These are phyloP conservation scores for Entomortierella lignicola DNA, from an alignment of 192 early-diverging fungal species.

Conservation along the genomic window DNA sequence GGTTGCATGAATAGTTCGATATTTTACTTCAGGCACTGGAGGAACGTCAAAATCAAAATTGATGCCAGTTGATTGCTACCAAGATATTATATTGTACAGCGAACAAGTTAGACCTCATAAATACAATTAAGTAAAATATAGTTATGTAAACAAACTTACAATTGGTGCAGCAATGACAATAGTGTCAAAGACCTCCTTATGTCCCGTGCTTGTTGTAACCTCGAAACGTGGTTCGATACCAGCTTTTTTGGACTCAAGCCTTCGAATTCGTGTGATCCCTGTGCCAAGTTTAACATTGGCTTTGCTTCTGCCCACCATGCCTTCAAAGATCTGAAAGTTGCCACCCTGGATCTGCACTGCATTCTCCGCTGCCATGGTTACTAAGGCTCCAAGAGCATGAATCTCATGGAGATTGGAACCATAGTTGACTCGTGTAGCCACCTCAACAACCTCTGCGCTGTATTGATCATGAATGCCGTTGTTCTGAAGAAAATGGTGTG, in stretches of 20 bases:
- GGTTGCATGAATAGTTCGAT: constrained; percentile 68
- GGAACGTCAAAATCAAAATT: constrained; percentile 54
- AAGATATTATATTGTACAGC: no score
- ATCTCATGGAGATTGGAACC: constrained; percentile 67
- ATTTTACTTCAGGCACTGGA: constrained; percentile 49
- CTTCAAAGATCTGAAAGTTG: constrained; percentile 72
- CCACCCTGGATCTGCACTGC: constrained; percentile 63
- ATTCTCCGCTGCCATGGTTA: constrained; percentile 63
- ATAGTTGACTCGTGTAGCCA: constrained; percentile 73
- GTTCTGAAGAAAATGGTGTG: constrained; percentile 48
- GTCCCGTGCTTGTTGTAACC: constrained; percentile 46
- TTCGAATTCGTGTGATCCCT: constrained; percentile 46
- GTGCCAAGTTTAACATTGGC: constrained; percentile 63
- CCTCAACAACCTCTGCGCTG: constrained; percentile 64
- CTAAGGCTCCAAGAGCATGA: constrained; percentile 68
- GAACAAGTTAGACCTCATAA: no score
- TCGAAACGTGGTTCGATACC: constrained; percentile 32
- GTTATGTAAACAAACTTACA: no score
- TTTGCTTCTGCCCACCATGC: constrained; percentile 56
- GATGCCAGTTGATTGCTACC: constrained; percentile 48
- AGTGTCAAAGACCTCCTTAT: constrained; percentile 63
- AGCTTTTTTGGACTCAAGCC: constrained; percentile 13
- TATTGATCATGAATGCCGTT: constrained; percentile 54
- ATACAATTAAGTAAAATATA: no score
- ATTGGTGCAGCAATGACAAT: constrained; percentile 72